A percentile compares a stretch with the other conserved stretches of the same genome.
Evolutionary conservation across 148 eudicot genomes (phyloP).

Genomic region (Simmondsia chinensis): DNA sequence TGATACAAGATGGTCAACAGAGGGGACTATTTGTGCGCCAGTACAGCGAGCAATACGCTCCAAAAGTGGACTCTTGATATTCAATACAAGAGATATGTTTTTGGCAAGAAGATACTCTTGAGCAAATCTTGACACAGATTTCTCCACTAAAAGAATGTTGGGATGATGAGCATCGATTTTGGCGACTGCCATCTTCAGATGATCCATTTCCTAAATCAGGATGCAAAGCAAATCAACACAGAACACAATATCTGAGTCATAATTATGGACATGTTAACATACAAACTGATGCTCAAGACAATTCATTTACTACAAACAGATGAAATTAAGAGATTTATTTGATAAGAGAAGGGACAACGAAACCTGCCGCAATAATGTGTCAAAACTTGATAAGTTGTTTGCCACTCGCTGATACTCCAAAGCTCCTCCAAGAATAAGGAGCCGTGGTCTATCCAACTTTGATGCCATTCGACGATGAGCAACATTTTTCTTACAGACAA

Average conservation of each 20-base stretch:
- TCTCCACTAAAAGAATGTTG: slow-evolving; percentile 84
- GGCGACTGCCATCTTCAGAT: slow-evolving; percentile 96
- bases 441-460: slow-evolving; percentile 67
- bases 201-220: slow-evolving; percentile 79
- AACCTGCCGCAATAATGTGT: slow-evolving; percentile 94
- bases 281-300: background rate
- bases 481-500: slow-evolving; percentile 98
- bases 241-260: slow-evolving; percentile 17
- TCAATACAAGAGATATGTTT: slow-evolving; percentile 83
- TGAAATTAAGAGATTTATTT: background rate
- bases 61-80: slow-evolving; percentile 81
- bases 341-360: slow-evolving; percentile 7
- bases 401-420: slow-evolving; percentile 94
- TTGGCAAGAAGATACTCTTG: slow-evolving; percentile 90
- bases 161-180: slow-evolving; percentile 80
- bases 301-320: background rate
- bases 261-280: slow-evolving; percentile 7
- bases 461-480: slow-evolving; percentile 95
- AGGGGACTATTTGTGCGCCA: slow-evolving; percentile 79
- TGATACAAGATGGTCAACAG: slow-evolving; percentile 66
- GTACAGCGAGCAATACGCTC: slow-evolving; percentile 97
- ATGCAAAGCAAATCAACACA: slow-evolving; percentile 9
- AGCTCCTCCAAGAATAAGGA: slow-evolving; percentile 95
- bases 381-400: slow-evolving; percentile 76
- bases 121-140: slow-evolving; percentile 90